Evolutionary conservation across 495 filamentous ascomycete species (phyloP), one percentile per base, ranked within the genome.

Genomic region (Immersiella caudata): DNA sequence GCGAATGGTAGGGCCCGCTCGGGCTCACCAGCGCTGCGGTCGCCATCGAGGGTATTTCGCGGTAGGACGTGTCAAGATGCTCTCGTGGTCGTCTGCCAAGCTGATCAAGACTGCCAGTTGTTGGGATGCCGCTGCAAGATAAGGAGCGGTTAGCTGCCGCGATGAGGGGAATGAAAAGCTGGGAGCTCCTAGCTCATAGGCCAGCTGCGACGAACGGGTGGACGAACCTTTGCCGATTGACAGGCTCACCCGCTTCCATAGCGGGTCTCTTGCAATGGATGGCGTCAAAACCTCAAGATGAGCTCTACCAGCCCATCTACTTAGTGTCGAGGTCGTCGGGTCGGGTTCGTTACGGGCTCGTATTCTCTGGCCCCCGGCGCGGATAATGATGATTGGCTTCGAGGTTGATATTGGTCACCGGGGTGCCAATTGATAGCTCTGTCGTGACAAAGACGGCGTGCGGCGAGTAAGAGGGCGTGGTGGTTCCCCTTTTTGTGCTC

Each of bases 201-300:
- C 26, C 9, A 49, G 33, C 35, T 26, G 27, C 33, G 54, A 68
- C n/a, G 4, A 29, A 50, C 55, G 22, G 20, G 24, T 20, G 57
- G 67, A 65, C 59, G 21, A 35, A 84, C 82, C 82, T 84, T 81
- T 81, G 78, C 75, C 80, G 81, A 75, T 74, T 72, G 68, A 78
- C 76, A 76, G 75, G 75, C 69, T 81, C 81, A 71, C 80, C 82
- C 80, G 75, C 77, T 81, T 83, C 82, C 82, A 84, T 84, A 80
- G 77, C 82, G 81, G 76, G 79, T 67, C 74, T 72, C 46, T 14
- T 64, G 57, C 12, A 54, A 66, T 16, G 50, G n/a, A 14, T 55
- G 66, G 64, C 46, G 55, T 65, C 61, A 58, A 29, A 35, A 51
- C 71, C 50, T 52, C 21, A 60, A 68, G 66, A 62, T 59, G 51